These are phyloP conservation scores for Metschnikowia hibisci DNA, from an alignment of 805 yeast species.

Conservation along the genomic window DNA sequence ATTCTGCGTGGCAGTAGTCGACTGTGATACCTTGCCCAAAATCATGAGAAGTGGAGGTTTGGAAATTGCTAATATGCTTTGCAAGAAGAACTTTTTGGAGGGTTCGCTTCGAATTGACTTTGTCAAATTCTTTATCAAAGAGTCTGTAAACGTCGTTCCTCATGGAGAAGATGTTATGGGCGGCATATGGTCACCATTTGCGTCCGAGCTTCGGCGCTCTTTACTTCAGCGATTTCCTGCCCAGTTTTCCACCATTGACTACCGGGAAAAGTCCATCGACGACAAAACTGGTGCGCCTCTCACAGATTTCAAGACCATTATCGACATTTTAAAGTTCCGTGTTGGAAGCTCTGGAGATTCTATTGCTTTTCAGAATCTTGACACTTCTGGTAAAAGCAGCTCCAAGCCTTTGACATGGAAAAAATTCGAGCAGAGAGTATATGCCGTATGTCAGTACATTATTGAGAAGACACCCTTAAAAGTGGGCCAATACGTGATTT, in stretches of 20 bases:
- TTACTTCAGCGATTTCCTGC: constrained; percentile 61
- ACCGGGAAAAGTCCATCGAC: constrained; percentile 71
- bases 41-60: constrained; percentile 80
- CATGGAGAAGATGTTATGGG: constrained; percentile 74
- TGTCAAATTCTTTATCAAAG: constrained; percentile 71
- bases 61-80: constrained; percentile 88
- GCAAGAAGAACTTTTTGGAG: constrained; percentile 68
- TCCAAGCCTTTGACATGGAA: constrained; percentile 60
- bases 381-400: constrained; percentile 31
- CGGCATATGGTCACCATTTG: constrained; percentile 79
- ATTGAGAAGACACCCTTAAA: constrained; percentile 59
- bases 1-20: constrained; percentile 76
- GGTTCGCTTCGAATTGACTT: constrained; percentile 78
- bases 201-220: constrained; percentile 60
- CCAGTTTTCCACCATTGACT: constrained; percentile 81
- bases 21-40: constrained; percentile 79
- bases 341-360: constrained; percentile 72
- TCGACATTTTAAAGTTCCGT: constrained; percentile 77
- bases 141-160: constrained; percentile 61
- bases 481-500: constrained; percentile 69
- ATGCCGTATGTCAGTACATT: constrained; percentile 69
- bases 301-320: constrained; percentile 64
- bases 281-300: constrained; percentile 71
- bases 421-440: constrained; percentile 70
- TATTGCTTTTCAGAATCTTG: constrained; percentile 58